Conservation (phyloP, 768 basidiomycete genomes). For the Rickenella mellea region DNA sequence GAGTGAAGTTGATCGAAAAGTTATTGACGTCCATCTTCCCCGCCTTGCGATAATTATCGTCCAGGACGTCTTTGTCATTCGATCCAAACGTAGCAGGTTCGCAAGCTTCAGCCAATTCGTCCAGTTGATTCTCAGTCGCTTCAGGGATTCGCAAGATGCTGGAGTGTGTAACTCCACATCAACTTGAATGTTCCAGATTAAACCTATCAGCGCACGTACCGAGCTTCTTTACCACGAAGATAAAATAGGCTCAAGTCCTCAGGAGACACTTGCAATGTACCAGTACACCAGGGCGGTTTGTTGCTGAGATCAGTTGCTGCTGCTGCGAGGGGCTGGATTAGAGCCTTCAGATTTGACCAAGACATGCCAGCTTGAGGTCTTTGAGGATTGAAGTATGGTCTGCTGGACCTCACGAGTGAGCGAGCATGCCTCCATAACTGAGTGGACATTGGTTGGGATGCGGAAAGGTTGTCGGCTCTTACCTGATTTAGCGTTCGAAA, state of each 20-base stretch:
- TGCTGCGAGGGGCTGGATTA: not conserved
- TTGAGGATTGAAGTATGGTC: too few species aligned
- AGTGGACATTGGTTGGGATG: too few species aligned
- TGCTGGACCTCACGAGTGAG: too few species aligned
- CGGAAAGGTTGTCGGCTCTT: too few species aligned
- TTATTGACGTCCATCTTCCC: conserved; percentile 13
- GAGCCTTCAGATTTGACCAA: too few species aligned
- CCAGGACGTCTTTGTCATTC: conserved; percentile 10
- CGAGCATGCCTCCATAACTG: too few species aligned
- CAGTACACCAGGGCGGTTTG: conserved; percentile 8
- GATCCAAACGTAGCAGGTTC: conserved; percentile 14
- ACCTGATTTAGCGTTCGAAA: too few species aligned
- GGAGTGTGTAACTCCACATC: not conserved
- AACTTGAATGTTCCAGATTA: not conserved
- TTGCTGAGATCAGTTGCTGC: conserved; percentile 13
- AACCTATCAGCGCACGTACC: not conserved
- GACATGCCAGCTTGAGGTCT: too few species aligned
- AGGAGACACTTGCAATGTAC: conserved; percentile 1
- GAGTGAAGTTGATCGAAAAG: conserved; percentile 21
- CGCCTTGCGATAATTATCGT: conserved; percentile 15
- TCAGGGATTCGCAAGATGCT: conserved; percentile 8
- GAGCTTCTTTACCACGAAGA: not conserved
- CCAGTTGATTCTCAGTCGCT: conserved; percentile 3
- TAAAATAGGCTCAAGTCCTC: conserved; percentile 9
- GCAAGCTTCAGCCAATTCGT: conserved; percentile 9